Conservation (phyloP, 345 rosid species). For the Noccaea caerulescens region DNA sequence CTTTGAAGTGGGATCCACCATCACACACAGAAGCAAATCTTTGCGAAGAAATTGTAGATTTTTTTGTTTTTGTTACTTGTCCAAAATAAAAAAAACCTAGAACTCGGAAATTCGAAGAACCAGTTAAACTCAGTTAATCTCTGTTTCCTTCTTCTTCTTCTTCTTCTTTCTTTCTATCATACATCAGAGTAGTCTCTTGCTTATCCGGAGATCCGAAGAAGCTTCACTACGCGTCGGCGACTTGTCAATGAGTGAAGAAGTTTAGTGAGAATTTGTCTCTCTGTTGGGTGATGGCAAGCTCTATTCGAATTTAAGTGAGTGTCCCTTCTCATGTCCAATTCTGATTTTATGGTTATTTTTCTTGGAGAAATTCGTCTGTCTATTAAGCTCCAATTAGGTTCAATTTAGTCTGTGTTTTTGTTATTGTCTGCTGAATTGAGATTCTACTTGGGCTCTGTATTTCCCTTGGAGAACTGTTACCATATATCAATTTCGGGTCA, state of each 20-base stretch:
- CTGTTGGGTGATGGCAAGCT: neutral
- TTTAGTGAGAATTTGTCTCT: constrained; percentile 19
- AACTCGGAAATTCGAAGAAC: constrained; percentile 10
- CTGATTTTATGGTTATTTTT: neutral
- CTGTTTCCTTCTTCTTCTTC: constrained; percentile 6
- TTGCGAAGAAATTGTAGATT: neutral
- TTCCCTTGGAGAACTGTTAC: neutral
- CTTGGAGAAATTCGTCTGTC: neutral
- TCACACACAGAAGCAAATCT: constrained; percentile 3
- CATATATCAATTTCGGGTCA: neutral
- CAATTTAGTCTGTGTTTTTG: neutral
- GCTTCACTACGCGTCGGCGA: neutral
- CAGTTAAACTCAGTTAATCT: constrained; percentile 14
- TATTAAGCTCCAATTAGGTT: constrained; percentile 2
- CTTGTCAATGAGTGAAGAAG: constrained; percentile 5
- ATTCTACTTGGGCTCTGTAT: neutral
- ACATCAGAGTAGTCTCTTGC: neutral
- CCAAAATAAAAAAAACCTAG: neutral
- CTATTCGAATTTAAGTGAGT: constrained; percentile 20
- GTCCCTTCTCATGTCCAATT: neutral
- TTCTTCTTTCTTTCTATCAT: neutral
- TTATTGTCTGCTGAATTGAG: neutral
- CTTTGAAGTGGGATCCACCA: constrained; percentile 4
- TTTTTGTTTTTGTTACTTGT: neutral
- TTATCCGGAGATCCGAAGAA: neutral